phyloP scores from a whole-genome alignment of 1,284 basidiomycete genomes.

The Lentinula novae-zelandiae region DNA sequence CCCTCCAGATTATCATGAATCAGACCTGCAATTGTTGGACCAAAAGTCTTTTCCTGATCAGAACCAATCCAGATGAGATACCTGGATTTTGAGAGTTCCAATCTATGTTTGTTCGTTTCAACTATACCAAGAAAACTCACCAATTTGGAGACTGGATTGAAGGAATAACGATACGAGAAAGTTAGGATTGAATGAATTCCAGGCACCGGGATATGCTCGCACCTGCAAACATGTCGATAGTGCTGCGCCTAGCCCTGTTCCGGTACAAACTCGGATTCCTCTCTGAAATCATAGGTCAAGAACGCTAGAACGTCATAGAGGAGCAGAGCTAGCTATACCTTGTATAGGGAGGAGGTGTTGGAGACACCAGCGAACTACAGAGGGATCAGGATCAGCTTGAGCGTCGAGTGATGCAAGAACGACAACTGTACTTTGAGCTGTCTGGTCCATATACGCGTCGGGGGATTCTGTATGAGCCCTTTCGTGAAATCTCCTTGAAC shows the following conservation, averaged over 20 bases:
- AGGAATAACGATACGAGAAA: neutral
- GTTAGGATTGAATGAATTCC: neutral
- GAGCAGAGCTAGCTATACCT: constrained; percentile 14
- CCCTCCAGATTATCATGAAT: constrained; percentile 56
- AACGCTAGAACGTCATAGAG: neutral
- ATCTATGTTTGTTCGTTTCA: neutral
- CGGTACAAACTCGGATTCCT: constrained; percentile 79
- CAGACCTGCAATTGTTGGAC: constrained; percentile 68
- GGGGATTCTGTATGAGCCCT: constrained; percentile 55
- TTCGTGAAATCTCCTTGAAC: constrained; percentile 72
- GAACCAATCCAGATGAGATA: constrained; percentile 73
- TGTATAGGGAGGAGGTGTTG: constrained; percentile 73
- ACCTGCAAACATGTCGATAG: constrained; percentile 75
- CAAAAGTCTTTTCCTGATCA: constrained; percentile 79
- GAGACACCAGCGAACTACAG: constrained; percentile 70
- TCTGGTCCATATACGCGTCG: constrained; percentile 64
- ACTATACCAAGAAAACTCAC: constrained; percentile 30
- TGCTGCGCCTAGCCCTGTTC: constrained; percentile 79
- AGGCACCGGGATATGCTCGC: neutral
- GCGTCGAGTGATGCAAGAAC: neutral
- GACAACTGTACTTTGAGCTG: constrained; percentile 49
- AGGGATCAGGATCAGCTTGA: neutral
- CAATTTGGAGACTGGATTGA: constrained; percentile 51
- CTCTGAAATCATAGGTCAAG: constrained; percentile 26
- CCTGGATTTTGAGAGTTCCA: constrained; percentile 29